Evolutionary conservation across 306 rosid genomes (phyloP), one percentile per base, ranked within the genome.

Genomic region (Malus sieversii): DNA sequence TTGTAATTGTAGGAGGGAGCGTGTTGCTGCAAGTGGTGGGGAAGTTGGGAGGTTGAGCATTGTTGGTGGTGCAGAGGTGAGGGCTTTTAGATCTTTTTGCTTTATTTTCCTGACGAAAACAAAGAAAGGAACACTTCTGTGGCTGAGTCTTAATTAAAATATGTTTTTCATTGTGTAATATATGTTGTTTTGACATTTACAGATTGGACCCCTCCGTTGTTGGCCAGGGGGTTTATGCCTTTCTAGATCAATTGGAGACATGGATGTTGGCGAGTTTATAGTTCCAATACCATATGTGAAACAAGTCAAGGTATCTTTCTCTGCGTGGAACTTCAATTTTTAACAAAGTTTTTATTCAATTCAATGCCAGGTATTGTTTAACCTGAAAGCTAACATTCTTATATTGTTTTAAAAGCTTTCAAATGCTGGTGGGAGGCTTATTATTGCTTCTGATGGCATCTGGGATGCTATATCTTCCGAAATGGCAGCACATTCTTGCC

Each of bases 201-300:
- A 95, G 98, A 88, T 95, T 80, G 98, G 98, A 75, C 98, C 98
- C 6, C 98, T 95, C 66, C 97, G 97, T 3, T 95, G 98, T 82
- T 95, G 98, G 98, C 97, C 98, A 0, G 98, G 98, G 51, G 98
- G 98, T 74, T 84, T 95, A 68, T 95, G 98, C 85, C 98, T 95
- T 82, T 95, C 98, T 69, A 79, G 98, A 72, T 95, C 98, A 16
- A 95, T 95, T 52, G 97, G 98, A 68, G 98, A 95, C 88, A 89
- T 90, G 97, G 98, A 95, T 79, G 98, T 95, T 59, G 98, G 97
- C 66, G 98, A 95, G 79, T 95, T 85, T 70, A 95, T 95, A 33
- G 98, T 95, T 82, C 98, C 98, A 13, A 75, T 95, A 75, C 97
- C 98, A 35, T 83, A 87, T 70, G 98, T 95, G 78, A 95, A 95